Evolutionary conservation across 2,329 filamentous ascomycete genomes (phyloP), one percentile per base, ranked within the genome.

Genomic region (Fusarium palustre): DNA sequence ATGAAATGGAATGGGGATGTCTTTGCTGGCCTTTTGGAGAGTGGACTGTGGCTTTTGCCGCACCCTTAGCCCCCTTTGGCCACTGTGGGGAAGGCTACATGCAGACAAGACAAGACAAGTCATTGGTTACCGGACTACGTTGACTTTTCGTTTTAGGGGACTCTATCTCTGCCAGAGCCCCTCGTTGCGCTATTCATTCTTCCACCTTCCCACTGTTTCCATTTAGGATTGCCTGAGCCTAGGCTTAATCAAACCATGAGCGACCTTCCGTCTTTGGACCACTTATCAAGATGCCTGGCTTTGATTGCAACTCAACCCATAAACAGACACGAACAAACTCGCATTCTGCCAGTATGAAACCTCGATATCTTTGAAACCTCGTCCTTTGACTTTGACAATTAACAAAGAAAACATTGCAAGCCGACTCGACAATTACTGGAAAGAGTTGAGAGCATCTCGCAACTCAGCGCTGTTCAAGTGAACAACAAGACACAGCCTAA

Each of bases 11-110:
- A 66, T 59, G 30, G 55, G 38, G 54, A 59, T 72, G 73, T 74
- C 69, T 70, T 71, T 68, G 73, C 67, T 75, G 73, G 73, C 73
- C 73, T 75, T 74, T 75, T 61, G 63, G 69, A 59, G 61, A 54
- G 52, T 69, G 55, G 61, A 57, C 49, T 52, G 54, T 70, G 66
- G 67, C 63, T 68, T 70, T 59, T 54, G 57, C 58, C 62, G 67
- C 67, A 69, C 39, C 56, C 66, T 67, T 67, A 66, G 53, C 66
- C 66, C 45, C 49, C 57, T 70, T 70, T 67, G 59, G 66, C 66
- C 64, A 66, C 67, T 70, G 67, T 70, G 67, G 67, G 67, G 67
- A 69, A 69, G 56, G n/a, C 60, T 33, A 16, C 45, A 49, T 55
- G 49, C 38, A 47, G 47, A 39, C 55, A 55, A 39, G 12, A 42